phyloP scores from a whole-genome alignment of 1,139 yeast species.

The Sporopachydermia cereana region DNA sequence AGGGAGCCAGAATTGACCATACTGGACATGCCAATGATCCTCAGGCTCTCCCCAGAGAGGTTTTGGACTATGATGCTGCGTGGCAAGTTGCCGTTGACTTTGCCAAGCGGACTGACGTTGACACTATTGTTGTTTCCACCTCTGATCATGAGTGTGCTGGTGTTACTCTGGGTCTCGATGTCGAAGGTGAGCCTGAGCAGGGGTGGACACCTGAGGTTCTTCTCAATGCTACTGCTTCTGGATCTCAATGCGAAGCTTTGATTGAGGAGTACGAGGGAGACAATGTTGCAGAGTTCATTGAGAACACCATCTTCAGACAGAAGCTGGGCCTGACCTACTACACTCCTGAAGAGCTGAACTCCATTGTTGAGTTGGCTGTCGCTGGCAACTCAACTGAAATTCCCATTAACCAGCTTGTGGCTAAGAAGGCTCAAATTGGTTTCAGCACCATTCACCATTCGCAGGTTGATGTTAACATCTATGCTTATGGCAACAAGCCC shows the following conservation, averaged over 20 bases:
- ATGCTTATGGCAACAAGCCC: conserved; percentile 55
- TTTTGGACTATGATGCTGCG: conserved; percentile 65
- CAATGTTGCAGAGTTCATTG: conserved; percentile 33
- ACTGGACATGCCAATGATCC: conserved; percentile 89
- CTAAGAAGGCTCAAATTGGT: conserved; percentile 63
- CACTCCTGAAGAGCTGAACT: conserved; percentile 35
- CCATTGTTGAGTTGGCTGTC: conserved; percentile 17
- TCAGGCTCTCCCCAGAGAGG: conserved; percentile 74
- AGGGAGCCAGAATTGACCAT: conserved; percentile 85
- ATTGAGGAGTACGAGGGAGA: conserved; percentile 24
- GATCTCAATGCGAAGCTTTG: conserved; percentile 45
- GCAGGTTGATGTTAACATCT: conserved; percentile 81
- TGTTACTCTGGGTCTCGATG: conserved; percentile 53
- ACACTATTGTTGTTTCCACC: conserved; percentile 64
- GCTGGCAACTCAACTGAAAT: conserved; percentile 14
- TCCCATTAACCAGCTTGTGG: conserved; percentile 46
- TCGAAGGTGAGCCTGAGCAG: conserved; percentile 45
- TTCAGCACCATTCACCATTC: conserved; percentile 90
- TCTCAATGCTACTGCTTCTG: conserved; percentile 54
- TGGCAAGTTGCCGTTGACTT: conserved; percentile 57
- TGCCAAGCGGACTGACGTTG: conserved; percentile 50
- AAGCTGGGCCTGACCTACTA: conserved; percentile 53
- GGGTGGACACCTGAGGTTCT: conserved; percentile 71
- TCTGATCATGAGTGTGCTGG: conserved; percentile 95
- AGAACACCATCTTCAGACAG: conserved; percentile 36